phyloP scores from a whole-genome alignment of 2,329 filamentous ascomycete genomes.

The Cryphonectria radicalis region DNA sequence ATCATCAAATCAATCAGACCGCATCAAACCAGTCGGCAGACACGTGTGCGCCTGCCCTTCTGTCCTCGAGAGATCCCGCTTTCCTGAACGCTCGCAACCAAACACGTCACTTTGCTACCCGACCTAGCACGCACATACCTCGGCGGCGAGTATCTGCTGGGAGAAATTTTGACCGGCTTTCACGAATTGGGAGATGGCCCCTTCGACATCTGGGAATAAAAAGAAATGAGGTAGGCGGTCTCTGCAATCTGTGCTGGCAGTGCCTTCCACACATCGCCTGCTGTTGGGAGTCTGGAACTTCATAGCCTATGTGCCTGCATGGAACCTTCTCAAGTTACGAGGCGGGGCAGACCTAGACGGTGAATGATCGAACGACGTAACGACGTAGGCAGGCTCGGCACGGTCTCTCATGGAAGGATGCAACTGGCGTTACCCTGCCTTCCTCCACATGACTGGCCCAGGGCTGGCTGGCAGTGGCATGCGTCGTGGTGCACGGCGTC shows the following conservation, averaged over 20 bases:
- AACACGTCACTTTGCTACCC: background rate
- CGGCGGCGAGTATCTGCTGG: background rate
- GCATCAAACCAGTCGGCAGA: conserved; percentile 4
- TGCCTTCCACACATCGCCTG: background rate
- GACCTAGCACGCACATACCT: background rate
- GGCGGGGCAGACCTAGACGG: background rate
- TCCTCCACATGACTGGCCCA: background rate
- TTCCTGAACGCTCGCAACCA: background rate
- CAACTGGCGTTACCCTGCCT: background rate
- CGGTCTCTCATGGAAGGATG: background rate
- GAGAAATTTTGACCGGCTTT: background rate
- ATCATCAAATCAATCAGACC: background rate
- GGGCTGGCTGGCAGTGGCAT: background rate
- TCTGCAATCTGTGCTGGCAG: background rate
- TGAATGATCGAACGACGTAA: background rate
- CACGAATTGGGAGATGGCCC: background rate
- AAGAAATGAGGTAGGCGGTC: background rate
- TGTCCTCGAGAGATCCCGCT: background rate
- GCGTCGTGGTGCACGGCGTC: background rate
- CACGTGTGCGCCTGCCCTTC: background rate
- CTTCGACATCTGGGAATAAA: background rate
- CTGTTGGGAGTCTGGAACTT: background rate
- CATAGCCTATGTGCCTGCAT: background rate
- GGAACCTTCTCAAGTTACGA: background rate
- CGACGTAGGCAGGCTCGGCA: background rate